Evolutionary conservation across 2,329 filamentous ascomycete species (phyloP), one percentile per base, ranked within the genome.

Genomic region (Microdochium trichocladiopsis): DNA sequence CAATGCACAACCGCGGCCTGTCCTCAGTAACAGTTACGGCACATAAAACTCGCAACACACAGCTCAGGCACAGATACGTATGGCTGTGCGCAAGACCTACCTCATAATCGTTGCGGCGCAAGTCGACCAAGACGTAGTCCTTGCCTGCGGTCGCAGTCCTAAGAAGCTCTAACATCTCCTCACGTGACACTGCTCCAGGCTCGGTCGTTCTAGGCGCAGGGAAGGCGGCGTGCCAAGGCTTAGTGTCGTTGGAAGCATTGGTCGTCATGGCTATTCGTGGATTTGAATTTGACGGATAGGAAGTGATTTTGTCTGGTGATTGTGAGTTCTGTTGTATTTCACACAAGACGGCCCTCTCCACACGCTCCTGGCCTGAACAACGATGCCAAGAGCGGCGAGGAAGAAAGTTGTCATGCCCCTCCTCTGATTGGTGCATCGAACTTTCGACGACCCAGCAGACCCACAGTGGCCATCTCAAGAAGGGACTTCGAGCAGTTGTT

Each of bases 31-130:
- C 24, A 52, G 16, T 37, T 36, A n/a, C n/a, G n/a, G n/a, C n/a
- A n/a, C n/a, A n/a, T n/a, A n/a, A n/a, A n/a, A n/a, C n/a, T n/a
- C n/a, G n/a, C n/a, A n/a, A n/a, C n/a, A n/a, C n/a, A n/a, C n/a
- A n/a, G n/a, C n/a, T n/a, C n/a, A n/a, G n/a, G n/a, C n/a, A n/a
- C n/a, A 48, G 28, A 50, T 21, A 41, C 16, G 22, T 14, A 2
- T 1, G 25, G 10, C 1, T 43, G 11, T 14, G 21, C 6, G 18
- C 18, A 21, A 12, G 43, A 52, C 60, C 6, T 55, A 73, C 70
- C 62, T 72, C 68, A 47, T 69, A 61, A 51, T 76, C 73, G 18
- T 62, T 68, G n/a, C 71, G 62, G n/a, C 72, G 64, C 45, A 75
- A 59, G 52, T 74, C 71, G 4, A 75, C 61, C 6, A 72, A 57